These are phyloP conservation scores for Populus deltoides DNA, from an alignment of 345 rosid species.

Conservation along the genomic window DNA sequence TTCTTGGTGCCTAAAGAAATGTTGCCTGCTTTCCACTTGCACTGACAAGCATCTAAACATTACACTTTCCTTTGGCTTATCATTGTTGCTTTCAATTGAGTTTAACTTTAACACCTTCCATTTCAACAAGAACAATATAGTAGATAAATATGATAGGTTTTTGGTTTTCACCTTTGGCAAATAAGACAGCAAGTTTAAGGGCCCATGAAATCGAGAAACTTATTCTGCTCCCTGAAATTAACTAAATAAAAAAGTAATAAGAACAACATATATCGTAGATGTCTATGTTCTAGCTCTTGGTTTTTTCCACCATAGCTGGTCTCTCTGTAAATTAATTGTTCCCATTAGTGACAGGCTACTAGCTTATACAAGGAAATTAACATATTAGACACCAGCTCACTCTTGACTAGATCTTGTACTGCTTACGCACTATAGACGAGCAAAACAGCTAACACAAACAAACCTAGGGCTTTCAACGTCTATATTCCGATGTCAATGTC, in stretches of 20 bases:
- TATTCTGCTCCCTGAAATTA: background rate
- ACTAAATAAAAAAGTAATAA: background rate
- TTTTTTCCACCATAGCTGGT: background rate
- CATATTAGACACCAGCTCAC: background rate
- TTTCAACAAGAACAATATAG: too few species aligned
- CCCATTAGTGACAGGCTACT: background rate
- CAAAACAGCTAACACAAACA: background rate
- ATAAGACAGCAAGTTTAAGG: background rate
- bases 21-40: too few species aligned
- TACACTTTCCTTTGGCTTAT: too few species aligned
- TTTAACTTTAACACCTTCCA: too few species aligned
- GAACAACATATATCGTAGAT: too few species aligned
- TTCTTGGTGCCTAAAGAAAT: too few species aligned
- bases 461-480: background rate
- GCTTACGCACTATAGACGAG: background rate
- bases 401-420: background rate
- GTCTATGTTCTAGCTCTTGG: background rate
- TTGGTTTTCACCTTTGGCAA: background rate
- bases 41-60: too few species aligned
- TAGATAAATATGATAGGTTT: too few species aligned
- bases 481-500: background rate
- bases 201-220: slow-evolving; percentile 13
- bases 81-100: too few species aligned
- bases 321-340: background rate
- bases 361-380: background rate